Conservation (phyloP, 2,329 filamentous ascomycete species). For the Sporothrix dimorphospora region DNA sequence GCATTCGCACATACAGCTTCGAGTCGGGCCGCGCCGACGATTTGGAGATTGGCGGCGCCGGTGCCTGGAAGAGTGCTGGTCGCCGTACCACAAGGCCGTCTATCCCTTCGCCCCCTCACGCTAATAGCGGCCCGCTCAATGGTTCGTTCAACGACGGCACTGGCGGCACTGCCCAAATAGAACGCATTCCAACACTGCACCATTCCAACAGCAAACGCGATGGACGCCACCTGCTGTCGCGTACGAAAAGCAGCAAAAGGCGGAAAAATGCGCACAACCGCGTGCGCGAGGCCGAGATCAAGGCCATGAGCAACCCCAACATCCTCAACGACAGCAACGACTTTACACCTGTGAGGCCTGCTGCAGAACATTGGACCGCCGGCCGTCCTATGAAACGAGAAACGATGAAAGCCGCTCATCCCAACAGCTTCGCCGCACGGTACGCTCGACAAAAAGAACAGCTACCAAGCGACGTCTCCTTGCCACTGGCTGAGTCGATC, state of each 20-base stretch:
- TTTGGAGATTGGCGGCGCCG: slow-evolving; percentile 45
- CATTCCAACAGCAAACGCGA: slow-evolving; percentile 60
- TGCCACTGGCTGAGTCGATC: slow-evolving; percentile 74
- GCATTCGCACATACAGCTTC: slow-evolving; percentile 62
- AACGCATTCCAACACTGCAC: slow-evolving; percentile 58
- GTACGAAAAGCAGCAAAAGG: slow-evolving; percentile 79
- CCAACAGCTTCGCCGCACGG: slow-evolving; percentile 46
- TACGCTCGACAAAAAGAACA: slow-evolving; percentile 48
- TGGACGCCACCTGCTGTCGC: slow-evolving; percentile 60
- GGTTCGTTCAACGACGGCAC: not conserved
- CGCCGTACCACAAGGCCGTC: slow-evolving; percentile 32
- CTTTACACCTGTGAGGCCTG: slow-evolving; percentile 66
- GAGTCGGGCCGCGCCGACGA: slow-evolving; percentile 62
- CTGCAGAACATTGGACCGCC: slow-evolving; percentile 61
- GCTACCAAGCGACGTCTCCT: slow-evolving; percentile 71
- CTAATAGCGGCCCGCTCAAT: slow-evolving; percentile 17
- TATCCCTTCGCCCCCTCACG: slow-evolving; percentile 13
- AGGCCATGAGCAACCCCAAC: slow-evolving; percentile 68
- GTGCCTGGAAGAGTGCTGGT: slow-evolving; percentile 33
- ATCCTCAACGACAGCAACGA: slow-evolving; percentile 41
- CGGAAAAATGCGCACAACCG: slow-evolving; percentile 70
- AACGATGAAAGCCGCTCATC: slow-evolving; percentile 63
- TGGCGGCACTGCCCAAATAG: slow-evolving; percentile 39
- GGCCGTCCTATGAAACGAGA: slow-evolving; percentile 64
- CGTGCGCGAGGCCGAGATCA: slow-evolving; percentile 84